Evolutionary conservation across 805 yeast species (phyloP).

Genomic region (Saturnispora besseyi): DNA sequence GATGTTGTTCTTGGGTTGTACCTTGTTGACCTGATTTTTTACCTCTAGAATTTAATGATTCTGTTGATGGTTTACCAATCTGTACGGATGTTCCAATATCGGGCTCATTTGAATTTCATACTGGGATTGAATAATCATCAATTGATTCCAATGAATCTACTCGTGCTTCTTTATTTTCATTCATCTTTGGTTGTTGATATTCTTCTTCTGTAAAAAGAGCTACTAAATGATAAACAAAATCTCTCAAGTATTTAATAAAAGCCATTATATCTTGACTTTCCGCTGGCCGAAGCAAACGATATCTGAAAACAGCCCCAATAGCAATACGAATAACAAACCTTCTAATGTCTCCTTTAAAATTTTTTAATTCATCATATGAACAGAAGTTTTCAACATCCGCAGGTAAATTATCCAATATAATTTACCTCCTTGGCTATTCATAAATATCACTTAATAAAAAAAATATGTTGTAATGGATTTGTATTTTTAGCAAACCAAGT

Average conservation of each 20-base stretch:
- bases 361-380: conserved; percentile 7
- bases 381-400: conserved; percentile 7
- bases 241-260: conserved; percentile 8
- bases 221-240: conserved; percentile 5
- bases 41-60: background rate
- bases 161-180: background rate
- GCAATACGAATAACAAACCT: conserved; percentile 9
- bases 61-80: background rate
- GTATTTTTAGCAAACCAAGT: conserved; percentile 13
- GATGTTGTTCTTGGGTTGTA: background rate
- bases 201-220: background rate
- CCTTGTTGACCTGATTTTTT: background rate
- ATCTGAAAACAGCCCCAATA: background rate
- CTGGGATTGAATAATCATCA: background rate
- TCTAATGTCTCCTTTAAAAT: conserved; percentile 9
- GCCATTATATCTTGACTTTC: conserved; percentile 8
- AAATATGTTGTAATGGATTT: conserved; percentile 13
- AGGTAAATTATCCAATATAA: conserved; percentile 9
- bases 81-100: background rate
- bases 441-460: conserved; percentile 11
- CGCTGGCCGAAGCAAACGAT: conserved; percentile 5
- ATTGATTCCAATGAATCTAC: background rate
- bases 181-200: background rate
- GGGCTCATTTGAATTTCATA: background rate
- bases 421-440: conserved; percentile 9